Evolutionary conservation across 1,284 basidiomycete species (phyloP).

Genomic region (Moesziomyces globuligerus): DNA sequence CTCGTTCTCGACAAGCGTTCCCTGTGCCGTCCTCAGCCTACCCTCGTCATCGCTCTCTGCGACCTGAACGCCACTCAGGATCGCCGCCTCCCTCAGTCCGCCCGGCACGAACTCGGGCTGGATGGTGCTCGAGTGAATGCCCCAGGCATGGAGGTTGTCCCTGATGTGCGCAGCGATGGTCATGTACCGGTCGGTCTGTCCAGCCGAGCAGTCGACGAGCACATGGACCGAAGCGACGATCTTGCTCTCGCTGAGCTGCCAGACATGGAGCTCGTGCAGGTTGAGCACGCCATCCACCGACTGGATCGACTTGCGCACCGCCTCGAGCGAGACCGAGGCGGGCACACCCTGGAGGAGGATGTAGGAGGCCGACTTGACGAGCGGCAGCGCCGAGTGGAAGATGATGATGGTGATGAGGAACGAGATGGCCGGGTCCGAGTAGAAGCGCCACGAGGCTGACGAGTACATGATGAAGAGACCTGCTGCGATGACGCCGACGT

Average conservation of each 20-base stretch:
- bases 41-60: slow-evolving; percentile 54
- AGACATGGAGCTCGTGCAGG: slow-evolving; percentile 89
- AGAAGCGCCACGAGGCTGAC: slow-evolving; percentile 72
- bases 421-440: slow-evolving; percentile 93
- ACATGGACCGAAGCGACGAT: slow-evolving; percentile 97
- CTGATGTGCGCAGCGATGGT: slow-evolving; percentile 84
- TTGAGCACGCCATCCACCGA: slow-evolving; percentile 86
- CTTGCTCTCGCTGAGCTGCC: slow-evolving; percentile 90
- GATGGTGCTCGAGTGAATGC: slow-evolving; percentile 81
- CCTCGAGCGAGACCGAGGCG: slow-evolving; percentile 84
- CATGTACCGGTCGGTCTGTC: slow-evolving; percentile 80
- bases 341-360: slow-evolving; percentile 98
- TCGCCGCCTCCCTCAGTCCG: slow-evolving; percentile 60
- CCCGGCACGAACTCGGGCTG: slow-evolving; percentile 66
- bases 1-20: slow-evolving; percentile 56
- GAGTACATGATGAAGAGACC: slow-evolving; percentile 73
- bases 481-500: slow-evolving; percentile 95
- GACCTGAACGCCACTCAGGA: slow-evolving; percentile 56
- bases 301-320: slow-evolving; percentile 82
- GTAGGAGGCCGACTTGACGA: slow-evolving; percentile 92
- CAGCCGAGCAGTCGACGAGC: slow-evolving; percentile 73
- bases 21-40: slow-evolving; percentile 55
- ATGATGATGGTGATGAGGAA: slow-evolving; percentile 96
- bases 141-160: slow-evolving; percentile 83
- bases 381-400: slow-evolving; percentile 90